Conservation (phyloP, 2,329 filamentous ascomycete species). For the Penicillium sumatraense region DNA sequence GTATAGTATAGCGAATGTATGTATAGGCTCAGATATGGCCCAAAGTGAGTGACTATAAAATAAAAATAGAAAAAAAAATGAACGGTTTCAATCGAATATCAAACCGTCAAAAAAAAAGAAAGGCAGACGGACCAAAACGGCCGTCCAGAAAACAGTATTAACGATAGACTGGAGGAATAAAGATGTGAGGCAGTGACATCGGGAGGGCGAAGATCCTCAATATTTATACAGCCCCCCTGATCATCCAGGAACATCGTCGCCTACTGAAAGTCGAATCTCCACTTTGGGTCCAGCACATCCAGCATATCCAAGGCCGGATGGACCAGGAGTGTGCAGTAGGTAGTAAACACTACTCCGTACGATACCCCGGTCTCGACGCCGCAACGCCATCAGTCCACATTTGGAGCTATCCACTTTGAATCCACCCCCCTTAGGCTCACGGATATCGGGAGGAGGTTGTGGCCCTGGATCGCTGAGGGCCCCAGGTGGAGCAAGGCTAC, state of each 20-base stretch:
- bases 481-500: slow-evolving; percentile 19
- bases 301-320: slow-evolving; percentile 6
- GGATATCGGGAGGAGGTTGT: slow-evolving; percentile 16
- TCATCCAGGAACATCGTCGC: not conserved
- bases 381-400: slow-evolving; percentile 23
- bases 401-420: slow-evolving; percentile 22
- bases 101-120: slow-evolving; percentile 21
- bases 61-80: slow-evolving; percentile 21
- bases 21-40: not conserved
- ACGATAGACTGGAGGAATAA: slow-evolving; percentile 38
- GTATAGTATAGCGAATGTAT: slow-evolving; percentile 21
- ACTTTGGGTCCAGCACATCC: slow-evolving; percentile 8
- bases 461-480: slow-evolving; percentile 17
- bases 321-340: slow-evolving; percentile 9
- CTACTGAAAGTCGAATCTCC: slow-evolving; percentile 7
- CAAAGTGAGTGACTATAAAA: not conserved
- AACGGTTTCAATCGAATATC: slow-evolving; percentile 13
- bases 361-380: slow-evolving; percentile 26
- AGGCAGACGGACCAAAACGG: slow-evolving; percentile 19
- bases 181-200: slow-evolving; percentile 25
- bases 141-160: slow-evolving; percentile 28
- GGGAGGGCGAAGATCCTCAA: slow-evolving; percentile 27
- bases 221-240: slow-evolving; percentile 43
- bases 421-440: slow-evolving; percentile 16
- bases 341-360: not conserved